Evolutionary conservation across 1,139 yeast genomes (phyloP).

Genomic region (Blastobotrys arbuscula): DNA sequence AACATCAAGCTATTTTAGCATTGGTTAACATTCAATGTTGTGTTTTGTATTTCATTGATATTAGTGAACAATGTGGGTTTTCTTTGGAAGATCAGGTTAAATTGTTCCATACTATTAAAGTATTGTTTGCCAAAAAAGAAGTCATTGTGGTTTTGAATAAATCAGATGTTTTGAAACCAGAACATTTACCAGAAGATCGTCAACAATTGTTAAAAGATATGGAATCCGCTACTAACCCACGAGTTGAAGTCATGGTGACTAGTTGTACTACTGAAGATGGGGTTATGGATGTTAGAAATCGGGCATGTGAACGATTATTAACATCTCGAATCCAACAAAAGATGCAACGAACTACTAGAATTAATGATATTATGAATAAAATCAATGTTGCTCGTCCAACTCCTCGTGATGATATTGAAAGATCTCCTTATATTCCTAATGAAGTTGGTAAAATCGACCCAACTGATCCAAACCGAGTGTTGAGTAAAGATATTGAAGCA

Average conservation of each 20-base stretch:
- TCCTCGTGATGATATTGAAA: constrained; percentile 76
- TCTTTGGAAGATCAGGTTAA: constrained; percentile 96
- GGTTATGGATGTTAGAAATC: constrained; percentile 92
- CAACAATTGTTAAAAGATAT: constrained; percentile 62
- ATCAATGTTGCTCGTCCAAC: constrained; percentile 92
- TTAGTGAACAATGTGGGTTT: constrained; percentile 98
- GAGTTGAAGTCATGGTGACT: constrained; percentile 87
- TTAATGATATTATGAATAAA: constrained; percentile 83
- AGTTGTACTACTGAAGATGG: constrained; percentile 95
- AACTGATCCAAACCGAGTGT: constrained; percentile 71
- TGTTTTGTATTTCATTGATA: constrained; percentile 95
- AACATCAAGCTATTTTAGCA: constrained; percentile 98
- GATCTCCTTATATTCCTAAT: constrained; percentile 84
- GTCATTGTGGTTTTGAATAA: constrained; percentile 95
- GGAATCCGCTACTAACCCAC: constrained; percentile 40
- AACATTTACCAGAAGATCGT: constrained; percentile 73
- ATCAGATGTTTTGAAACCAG: constrained; percentile 80
- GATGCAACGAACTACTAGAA: constrained; percentile 88
- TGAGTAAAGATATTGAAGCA: constrained; percentile 84
- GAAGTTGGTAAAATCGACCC: constrained; percentile 67
- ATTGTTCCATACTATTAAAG: constrained; percentile 93
- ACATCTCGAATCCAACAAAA: constrained; percentile 96
- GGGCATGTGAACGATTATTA: constrained; percentile 92
- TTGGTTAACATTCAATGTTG: constrained; percentile 97
- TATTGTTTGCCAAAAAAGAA: constrained; percentile 92